Percentiles rank a stretch among this genome's conserved stretches.
Conservation (phyloP, 2,329 filamentous ascomycete species). For the Thyridium curvatum region DNA sequence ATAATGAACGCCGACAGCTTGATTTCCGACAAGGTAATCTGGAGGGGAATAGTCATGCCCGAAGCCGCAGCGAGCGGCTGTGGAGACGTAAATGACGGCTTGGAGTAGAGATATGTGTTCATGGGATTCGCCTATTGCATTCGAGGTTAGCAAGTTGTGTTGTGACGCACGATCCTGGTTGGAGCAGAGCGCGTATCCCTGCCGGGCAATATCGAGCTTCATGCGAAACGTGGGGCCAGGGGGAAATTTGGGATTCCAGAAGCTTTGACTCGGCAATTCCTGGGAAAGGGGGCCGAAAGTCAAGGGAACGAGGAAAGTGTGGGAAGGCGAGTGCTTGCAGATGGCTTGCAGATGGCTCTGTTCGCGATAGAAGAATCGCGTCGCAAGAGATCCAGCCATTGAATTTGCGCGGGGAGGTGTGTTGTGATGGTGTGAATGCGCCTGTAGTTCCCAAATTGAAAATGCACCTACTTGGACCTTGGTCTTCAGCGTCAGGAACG, state of each 20-base stretch:
- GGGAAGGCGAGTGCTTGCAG: too few relatives aligned
- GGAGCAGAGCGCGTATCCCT: conserved; percentile 25
- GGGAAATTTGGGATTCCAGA: neutral
- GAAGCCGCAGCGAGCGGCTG: conserved; percentile 86
- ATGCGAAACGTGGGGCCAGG: conserved; percentile 17
- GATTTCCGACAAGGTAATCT: conserved; percentile 93
- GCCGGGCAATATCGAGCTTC: conserved; percentile 23
- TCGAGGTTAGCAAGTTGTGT: conserved; percentile 39
- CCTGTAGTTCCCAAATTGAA: neutral
- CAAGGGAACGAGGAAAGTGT: conserved; percentile 8
- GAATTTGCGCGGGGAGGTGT: too few relatives aligned
- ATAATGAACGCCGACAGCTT: conserved; percentile 96
- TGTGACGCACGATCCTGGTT: conserved; percentile 20
- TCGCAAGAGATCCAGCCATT: too few relatives aligned
- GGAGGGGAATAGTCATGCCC: conserved; percentile 91
- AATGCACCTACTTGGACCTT: conserved; percentile 70
- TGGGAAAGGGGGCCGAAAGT: conserved; percentile 4
- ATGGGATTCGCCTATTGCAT: conserved; percentile 73
- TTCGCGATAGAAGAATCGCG: too few relatives aligned
- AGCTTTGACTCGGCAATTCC: neutral
- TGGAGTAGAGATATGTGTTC: conserved; percentile 90
- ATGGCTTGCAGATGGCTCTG: too few relatives aligned
- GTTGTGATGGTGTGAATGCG: too few relatives aligned
- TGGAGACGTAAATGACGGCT: conserved; percentile 87
- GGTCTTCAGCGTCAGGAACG: conserved; percentile 90